Evolutionary conservation across 2,329 filamentous ascomycete species (phyloP).

Genomic region (Diaporthe velutina): DNA sequence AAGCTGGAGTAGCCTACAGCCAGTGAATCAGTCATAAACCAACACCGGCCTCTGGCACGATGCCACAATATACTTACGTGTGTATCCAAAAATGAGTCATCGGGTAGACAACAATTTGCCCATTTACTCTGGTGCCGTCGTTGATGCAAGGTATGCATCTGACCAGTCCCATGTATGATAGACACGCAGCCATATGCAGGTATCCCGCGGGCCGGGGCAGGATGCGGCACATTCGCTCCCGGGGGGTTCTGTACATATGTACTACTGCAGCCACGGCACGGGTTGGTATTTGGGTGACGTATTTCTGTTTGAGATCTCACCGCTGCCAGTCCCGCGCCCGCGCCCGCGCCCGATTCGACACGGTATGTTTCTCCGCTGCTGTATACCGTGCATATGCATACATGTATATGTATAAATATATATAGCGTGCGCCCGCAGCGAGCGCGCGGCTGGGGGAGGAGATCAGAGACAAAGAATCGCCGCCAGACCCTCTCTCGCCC

Average conservation of each 20-base stretch:
- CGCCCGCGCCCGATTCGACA: background rate
- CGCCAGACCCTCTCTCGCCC: too few species aligned
- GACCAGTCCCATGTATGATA: slow-evolving; percentile 2
- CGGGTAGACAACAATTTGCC: background rate
- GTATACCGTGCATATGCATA: too few species aligned
- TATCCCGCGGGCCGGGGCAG: slow-evolving; percentile 22
- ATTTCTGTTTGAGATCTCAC: slow-evolving; percentile 21
- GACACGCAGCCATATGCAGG: background rate
- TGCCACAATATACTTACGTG: background rate
- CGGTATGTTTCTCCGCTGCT: slow-evolving; percentile 15
- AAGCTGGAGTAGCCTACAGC: background rate
- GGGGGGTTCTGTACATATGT: background rate
- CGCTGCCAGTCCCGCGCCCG: slow-evolving; percentile 16
- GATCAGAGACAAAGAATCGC: slow-evolving; percentile 2
- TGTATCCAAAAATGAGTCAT: background rate
- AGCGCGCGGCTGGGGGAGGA: too few species aligned
- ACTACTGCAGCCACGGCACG: slow-evolving; percentile 25
- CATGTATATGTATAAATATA: too few species aligned
- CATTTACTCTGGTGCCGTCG: background rate
- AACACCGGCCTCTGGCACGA: background rate
- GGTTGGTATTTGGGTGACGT: slow-evolving; percentile 23
- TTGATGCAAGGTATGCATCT: slow-evolving; percentile 8
- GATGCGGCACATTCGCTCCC: slow-evolving; percentile 20
- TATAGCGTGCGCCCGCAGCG: background rate
- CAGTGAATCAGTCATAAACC: background rate